Evolutionary conservation across 129 eudicot species (phyloP).

Genomic region (Saposhnikovia divaricata): DNA sequence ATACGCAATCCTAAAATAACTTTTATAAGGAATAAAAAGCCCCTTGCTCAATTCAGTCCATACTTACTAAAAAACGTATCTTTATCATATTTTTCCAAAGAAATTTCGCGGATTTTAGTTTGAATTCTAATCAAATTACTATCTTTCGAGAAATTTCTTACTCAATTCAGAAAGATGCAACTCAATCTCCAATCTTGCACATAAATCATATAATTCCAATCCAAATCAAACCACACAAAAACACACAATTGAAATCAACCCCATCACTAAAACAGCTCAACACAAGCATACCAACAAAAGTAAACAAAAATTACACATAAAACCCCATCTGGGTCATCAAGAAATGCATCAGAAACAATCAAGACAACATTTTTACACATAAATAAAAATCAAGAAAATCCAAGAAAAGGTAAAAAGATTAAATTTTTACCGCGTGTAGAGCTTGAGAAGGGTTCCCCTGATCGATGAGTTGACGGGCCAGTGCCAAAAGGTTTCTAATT

Average conservation of each 20-base stretch:
- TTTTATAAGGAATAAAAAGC: background rate
- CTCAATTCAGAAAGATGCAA: background rate
- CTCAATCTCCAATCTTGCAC: background rate
- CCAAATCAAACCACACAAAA: background rate
- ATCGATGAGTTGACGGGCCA: constrained; percentile 69
- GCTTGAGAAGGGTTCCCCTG: constrained; percentile 76
- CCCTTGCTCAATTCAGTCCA: background rate
- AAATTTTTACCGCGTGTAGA: constrained; percentile 63
- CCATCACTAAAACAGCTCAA: background rate
- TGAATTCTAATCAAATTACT: background rate
- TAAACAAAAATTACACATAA: background rate
- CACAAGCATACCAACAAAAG: background rate
- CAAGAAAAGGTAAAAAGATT: background rate
- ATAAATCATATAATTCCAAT: background rate
- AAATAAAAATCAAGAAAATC: background rate
- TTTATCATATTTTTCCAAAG: background rate
- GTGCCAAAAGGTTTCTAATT: constrained; percentile 35
- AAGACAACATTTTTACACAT: background rate
- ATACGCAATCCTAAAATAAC: background rate
- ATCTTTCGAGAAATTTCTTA: background rate
- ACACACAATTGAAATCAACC: background rate
- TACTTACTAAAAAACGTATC: background rate
- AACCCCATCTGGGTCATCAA: background rate
- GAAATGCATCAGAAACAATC: background rate
- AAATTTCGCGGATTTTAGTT: background rate